Percentiles rank a stretch among this genome's conserved stretches.
These are phyloP conservation scores for Pythium apleroticum DNA, from an alignment of 352 stramenopile genomes.

Conservation along the genomic window DNA sequence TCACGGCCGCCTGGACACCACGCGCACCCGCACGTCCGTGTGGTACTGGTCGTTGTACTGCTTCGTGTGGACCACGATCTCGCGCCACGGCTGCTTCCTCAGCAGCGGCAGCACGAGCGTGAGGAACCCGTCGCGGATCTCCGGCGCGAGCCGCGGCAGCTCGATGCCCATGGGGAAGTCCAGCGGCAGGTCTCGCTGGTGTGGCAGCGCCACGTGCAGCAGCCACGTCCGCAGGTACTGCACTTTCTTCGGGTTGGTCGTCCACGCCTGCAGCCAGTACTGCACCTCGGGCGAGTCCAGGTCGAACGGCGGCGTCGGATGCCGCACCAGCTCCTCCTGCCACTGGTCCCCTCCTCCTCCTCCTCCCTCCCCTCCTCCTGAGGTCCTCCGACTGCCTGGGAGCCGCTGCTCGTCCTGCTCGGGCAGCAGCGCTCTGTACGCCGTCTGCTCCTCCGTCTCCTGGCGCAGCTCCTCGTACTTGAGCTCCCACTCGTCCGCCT, in stretches of 20 bases:
- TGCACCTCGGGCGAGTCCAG: constrained; percentile 74
- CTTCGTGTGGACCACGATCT: constrained; percentile 65
- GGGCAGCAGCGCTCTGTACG: not conserved
- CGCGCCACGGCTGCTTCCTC: constrained; percentile 58
- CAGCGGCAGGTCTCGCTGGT: constrained; percentile 34
- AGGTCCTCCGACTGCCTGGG: not conserved
- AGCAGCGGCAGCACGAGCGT: constrained; percentile 79
- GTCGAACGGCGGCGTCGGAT: constrained; percentile 74
- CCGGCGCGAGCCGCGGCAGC: constrained; percentile 56
- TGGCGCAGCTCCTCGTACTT: constrained; percentile 7
- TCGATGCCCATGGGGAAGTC: constrained; percentile 71
- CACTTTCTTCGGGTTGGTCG: constrained; percentile 60
- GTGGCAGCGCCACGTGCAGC: constrained; percentile 38
- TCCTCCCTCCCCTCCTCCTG: constrained; percentile 6
- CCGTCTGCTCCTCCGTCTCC: constrained; percentile 6
- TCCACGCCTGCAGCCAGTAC: constrained; percentile 69
- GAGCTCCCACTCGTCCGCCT: constrained; percentile 14
- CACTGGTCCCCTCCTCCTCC: constrained; percentile 28
- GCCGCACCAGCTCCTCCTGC: constrained; percentile 64
- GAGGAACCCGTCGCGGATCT: constrained; percentile 78
- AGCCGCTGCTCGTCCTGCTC: not conserved
- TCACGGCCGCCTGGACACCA: constrained; percentile 36
- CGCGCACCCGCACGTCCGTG: constrained; percentile 69
- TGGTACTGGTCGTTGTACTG: constrained; percentile 56
- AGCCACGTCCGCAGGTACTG: constrained; percentile 74